Base-by-base conservation (phyloP, 768 basidiomycete genomes). In the Leccinum incarnatum region DNA sequence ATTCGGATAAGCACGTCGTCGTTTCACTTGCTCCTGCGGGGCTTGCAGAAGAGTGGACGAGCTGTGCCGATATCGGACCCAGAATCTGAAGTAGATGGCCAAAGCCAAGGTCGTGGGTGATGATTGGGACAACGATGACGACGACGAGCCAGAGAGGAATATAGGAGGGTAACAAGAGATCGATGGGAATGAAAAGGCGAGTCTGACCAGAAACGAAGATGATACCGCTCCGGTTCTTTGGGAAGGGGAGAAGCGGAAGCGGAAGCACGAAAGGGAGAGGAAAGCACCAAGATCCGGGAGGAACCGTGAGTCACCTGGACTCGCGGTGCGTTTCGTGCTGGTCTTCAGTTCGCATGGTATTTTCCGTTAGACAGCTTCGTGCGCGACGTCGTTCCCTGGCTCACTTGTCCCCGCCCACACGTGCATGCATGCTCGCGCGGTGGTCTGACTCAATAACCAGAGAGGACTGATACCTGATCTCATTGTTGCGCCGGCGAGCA, bases 391-490 rank as follows among this genome's bases (percentile, higher is more conserved):
- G 29, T 53, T 17, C 12, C 4, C 59, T 25, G 5, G 25, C 2
- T 21, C 5, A 3, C 21, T 1, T 25, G 25, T 30, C 2, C 7
- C 37, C 27, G 10, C 2, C 10, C 10, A 2, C 34, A 42, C 37
- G 23, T 9, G 10, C 19, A 14, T 19, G 6, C 23, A 30, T 9
- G 17, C 25, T 17, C 30, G 19, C 59, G n/a, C 21, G 21, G 21
- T 21, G 21, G 2, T 21, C 21, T 21, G 21, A 21, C 21, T 21
- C 21, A 21, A 21, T 21, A 21, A 21, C 21, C 2, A 73, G 10
- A 79, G 82, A 62, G 70, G 73, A 5, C 87, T 87, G 8, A 91
- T 90, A 87, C 88, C 89, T 0, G 74, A 81, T 29, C 70, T 90
- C 15, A 71, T 89, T 51, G 73, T 85, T 2, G 65, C 78, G 0